phyloP scores from a whole-genome alignment of 176 grass and related monocot genomes.

The Eragrostis nindensis region DNA sequence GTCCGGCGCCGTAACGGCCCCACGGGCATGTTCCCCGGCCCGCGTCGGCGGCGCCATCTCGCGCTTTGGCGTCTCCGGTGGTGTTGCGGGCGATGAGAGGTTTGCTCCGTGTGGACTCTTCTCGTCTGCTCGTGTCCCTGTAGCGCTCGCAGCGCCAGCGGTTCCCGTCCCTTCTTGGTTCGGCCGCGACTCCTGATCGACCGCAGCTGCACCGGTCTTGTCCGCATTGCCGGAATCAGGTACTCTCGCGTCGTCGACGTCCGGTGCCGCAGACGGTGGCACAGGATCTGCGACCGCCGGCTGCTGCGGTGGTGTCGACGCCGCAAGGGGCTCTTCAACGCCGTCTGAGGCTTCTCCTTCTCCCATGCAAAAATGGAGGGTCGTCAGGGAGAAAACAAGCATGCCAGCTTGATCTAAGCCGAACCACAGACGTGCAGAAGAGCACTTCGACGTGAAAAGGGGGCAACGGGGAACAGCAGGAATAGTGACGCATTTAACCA shows the following conservation, averaged over 20 bases:
- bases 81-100: background rate
- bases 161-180: background rate
- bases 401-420: background rate
- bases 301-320: too few relatives aligned
- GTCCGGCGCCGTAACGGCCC: background rate
- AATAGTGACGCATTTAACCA: background rate
- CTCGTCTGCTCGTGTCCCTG: background rate
- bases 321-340: background rate
- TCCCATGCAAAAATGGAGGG: slow-evolving; percentile 38
- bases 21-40: background rate
- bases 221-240: background rate
- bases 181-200: background rate
- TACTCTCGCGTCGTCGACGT: background rate
- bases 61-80: slow-evolving; percentile 4
- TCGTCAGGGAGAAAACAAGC: background rate
- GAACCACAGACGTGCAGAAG: background rate
- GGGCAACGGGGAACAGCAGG: background rate
- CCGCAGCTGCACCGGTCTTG: background rate
- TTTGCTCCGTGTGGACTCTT: slow-evolving; percentile 62
- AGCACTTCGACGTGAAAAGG: background rate
- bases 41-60: background rate
- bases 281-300: background rate
- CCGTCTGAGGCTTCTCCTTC: background rate
- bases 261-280: background rate
- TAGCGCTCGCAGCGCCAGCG: background rate